Base-by-base conservation (phyloP, 345 rosid genomes). In the Kernera saxatilis region DNA sequence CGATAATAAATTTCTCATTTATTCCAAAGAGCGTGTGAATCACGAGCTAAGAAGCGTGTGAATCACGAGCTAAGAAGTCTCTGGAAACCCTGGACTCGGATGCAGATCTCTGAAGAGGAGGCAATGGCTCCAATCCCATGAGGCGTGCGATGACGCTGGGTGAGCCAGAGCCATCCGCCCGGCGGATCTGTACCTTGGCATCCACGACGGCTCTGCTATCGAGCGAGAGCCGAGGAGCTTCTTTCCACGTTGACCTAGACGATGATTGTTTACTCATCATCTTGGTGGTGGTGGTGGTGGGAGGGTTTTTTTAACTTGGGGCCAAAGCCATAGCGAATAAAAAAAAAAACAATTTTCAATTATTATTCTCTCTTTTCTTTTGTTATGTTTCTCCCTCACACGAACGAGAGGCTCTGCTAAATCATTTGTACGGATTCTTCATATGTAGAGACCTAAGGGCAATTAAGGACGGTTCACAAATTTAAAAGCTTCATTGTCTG, bases 171-270 rank as follows among this genome's bases (percentile, higher is more conserved):
- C 43, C 62, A 2, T 7, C 46, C 1, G 10, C 32, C 13, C 2
- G 5, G 46, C 88, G 91, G 89, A 86, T 84, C 85, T 85, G 94
- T 63, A n/a, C 99, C 44, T 83, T 94, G 2, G 93, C 93, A 44
- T 91, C 97, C 32, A 92, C 86, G 1, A 84, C 79, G 12, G 96
- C 96, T 70, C 98, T 84, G 83, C 99, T 94, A 27, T 94, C 99
- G n/a, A 94, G 97, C 5, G 99, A 94, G 9, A 94, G 93, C 67
- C 99, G 77, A 2, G 99, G 99, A 70, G 96, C 88, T 72, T 89
- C 99, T 71, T 84, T 94, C 99, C 98, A 84, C 1, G 97, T 73
- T 33, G 89, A 73, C 60, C 79, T 85, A 3, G 84, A 50, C 11
- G 64, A 53, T 41, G 86, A 85, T 78, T 84, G 86, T 71, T 81